Conservation (phyloP, 345 rosid species). For the Syzygium grande region DNA sequence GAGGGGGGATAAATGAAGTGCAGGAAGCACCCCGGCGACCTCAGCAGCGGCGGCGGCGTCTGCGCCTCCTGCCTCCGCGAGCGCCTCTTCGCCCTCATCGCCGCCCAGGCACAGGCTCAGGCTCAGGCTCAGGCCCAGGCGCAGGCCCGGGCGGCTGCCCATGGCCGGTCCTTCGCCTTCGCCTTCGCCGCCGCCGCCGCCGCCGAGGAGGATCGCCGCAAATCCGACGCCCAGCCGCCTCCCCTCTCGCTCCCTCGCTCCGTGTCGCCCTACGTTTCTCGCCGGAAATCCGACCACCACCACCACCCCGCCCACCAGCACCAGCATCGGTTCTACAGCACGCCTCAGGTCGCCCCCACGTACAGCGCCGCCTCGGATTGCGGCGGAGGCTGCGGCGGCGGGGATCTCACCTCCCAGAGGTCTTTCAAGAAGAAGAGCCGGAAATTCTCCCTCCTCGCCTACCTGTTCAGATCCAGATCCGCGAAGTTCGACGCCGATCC, state of each 20-base stretch:
- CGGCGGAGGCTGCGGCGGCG: constrained; percentile 5
- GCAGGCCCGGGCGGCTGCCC: not conserved
- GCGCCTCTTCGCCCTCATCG: constrained; percentile 25
- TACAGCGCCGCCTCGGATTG: not conserved
- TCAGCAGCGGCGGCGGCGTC: constrained; percentile 30
- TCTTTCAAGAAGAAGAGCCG: constrained; percentile 18
- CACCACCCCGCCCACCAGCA: not conserved
- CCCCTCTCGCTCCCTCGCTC: constrained; percentile 72
- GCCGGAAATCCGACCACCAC: constrained; percentile 15
- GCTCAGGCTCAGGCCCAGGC: not conserved
- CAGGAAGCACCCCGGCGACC: constrained; percentile 29
- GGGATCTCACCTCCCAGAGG: not conserved
- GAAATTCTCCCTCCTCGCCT: constrained; percentile 39
- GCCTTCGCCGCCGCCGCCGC: not conserved
- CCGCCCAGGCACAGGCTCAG: constrained; percentile 15
- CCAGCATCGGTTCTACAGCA: constrained; percentile 42
- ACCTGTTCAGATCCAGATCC: constrained; percentile 68
- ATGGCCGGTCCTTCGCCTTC: not conserved
- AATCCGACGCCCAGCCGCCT: not conserved
- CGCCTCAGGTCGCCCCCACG: constrained; percentile 65
- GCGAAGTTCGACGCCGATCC: constrained; percentile 35
- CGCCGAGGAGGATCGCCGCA: not conserved
- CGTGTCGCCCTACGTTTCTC: constrained; percentile 66
- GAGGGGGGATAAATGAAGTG: constrained; percentile 23
- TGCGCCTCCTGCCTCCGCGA: constrained; percentile 45